Percentiles rank a stretch among this genome's conserved stretches.
Conservation (phyloP, 2,329 filamentous ascomycete species). For the Colletotrichum endophyticum region DNA sequence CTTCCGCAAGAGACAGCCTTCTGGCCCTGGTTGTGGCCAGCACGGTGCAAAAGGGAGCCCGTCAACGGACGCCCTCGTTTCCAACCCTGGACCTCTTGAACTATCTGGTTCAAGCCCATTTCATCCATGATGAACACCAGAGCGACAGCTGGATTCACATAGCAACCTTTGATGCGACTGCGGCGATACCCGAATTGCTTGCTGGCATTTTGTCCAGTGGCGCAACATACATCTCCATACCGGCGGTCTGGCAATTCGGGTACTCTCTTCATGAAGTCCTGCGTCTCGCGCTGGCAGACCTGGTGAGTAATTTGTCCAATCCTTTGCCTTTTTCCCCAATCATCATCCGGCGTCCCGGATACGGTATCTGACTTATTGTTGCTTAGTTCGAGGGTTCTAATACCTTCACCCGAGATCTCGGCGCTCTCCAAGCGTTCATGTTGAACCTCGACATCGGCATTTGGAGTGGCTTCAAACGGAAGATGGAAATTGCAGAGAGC, state of each 20-base stretch:
- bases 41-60: conserved; percentile 27
- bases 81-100: conserved; percentile 43
- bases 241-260: conserved; percentile 41
- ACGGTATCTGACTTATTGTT: background rate
- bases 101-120: conserved; percentile 37
- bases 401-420: conserved; percentile 31
- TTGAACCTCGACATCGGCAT: conserved; percentile 36
- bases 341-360: background rate
- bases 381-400: conserved; percentile 38
- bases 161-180: conserved; percentile 39
- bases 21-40: conserved; percentile 31
- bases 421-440: conserved; percentile 36
- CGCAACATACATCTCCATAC: conserved; percentile 39
- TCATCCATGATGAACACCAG: conserved; percentile 28
- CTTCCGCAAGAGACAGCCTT: conserved; percentile 31
- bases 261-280: conserved; percentile 44
- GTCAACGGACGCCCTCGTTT: conserved; percentile 38
- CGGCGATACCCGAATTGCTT: conserved; percentile 38
- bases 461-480: conserved; percentile 41
- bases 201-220: conserved; percentile 39
- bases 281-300: conserved; percentile 29
- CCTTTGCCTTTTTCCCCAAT: background rate
- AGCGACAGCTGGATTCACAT: conserved; percentile 32
- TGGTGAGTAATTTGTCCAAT: conserved; percentile 3
- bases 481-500: conserved; percentile 44